Percentiles rank a stretch among this genome's conserved stretches.
Conservation (phyloP, 306 rosid genomes). For the Prinsepia uniflora region DNA sequence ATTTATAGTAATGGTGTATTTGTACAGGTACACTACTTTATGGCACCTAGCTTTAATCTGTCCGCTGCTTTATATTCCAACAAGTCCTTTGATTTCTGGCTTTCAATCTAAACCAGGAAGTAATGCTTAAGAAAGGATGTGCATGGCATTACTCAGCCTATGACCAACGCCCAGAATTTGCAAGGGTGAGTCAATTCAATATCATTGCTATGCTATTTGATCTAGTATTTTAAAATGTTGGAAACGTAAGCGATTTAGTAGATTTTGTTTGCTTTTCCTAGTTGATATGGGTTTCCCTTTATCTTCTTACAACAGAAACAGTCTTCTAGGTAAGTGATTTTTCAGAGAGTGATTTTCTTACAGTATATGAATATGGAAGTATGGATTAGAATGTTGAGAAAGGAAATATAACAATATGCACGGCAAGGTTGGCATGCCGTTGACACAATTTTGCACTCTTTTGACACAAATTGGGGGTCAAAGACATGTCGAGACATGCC, state of each 20-base stretch:
- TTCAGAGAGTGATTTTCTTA: too few relatives aligned
- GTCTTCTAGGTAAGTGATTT: too few relatives aligned
- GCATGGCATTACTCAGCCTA: conserved; percentile 92
- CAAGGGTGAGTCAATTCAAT: conserved; percentile 39
- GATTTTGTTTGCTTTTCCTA: too few relatives aligned
- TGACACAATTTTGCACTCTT: too few relatives aligned
- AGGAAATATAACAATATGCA: too few relatives aligned
- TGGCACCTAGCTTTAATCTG: neutral
- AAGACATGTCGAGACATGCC: too few relatives aligned
- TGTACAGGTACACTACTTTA: conserved; percentile 56
- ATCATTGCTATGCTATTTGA: neutral
- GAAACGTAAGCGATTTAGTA: neutral
- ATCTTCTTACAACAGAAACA: too few relatives aligned
- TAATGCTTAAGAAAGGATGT: conserved; percentile 79
- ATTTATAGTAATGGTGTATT: conserved; percentile 61
- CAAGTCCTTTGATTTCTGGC: conserved; percentile 7
- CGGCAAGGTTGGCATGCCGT: too few relatives aligned
- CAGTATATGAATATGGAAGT: too few relatives aligned
- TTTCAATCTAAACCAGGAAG: conserved; percentile 48
- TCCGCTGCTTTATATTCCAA: neutral
- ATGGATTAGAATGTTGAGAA: too few relatives aligned
- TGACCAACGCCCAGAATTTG: conserved; percentile 66
- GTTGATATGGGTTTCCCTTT: too few relatives aligned
- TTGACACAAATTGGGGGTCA: too few relatives aligned
- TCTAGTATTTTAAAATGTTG: neutral